Evolutionary conservation across 331 rosid species (phyloP), one percentile per base, ranked within the genome.

Genomic region (Ulmus americana): DNA sequence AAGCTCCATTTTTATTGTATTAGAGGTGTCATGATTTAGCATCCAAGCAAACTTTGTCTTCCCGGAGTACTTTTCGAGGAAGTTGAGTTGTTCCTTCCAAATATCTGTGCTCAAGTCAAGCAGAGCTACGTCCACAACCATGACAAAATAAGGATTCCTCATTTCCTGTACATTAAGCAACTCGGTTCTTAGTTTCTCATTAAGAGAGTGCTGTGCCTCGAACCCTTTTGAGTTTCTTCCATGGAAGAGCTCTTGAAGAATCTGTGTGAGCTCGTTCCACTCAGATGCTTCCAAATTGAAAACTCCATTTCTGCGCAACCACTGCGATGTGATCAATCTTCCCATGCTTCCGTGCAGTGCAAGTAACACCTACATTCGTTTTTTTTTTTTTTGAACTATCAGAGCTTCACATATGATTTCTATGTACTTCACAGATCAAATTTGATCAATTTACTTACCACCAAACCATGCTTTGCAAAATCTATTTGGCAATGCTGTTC

Each of bases 81-180:
- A 87, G 76, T 82, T 84, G 45, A 94, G 86, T 53, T 94, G 99
- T 64, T 94, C 97, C 69, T 87, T 94, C 99, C 99, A 94, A 67
- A 94, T 94, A 61, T 87, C 96, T n/a, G 99, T 94, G 96, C 96
- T 90, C 82, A 94, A 78, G 83, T 94, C 91, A 53, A 94, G 97
- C 53, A 94, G 73, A 42, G 90, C 91, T 38, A 94, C 76, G 77
- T 94, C 99, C 6, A 90, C 85, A 74, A 87, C 82, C 59, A 87
- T 85, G 69, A 94, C 55, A 50, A 90, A 87, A 60, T 44, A 39
- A 12, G 88, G 91, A 45, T 83, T 87, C 72, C 72, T 79, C 86
- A 78, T 85, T 35, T 90, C 99, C 69, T 77, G 67, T 53, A 87
- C 68, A 66, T 46, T 78, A 55, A 71, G 72, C 20, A 85, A 61